Evolutionary conservation across 139 green algal genomes (phyloP).

Genomic region (Chlorella sp.): DNA sequence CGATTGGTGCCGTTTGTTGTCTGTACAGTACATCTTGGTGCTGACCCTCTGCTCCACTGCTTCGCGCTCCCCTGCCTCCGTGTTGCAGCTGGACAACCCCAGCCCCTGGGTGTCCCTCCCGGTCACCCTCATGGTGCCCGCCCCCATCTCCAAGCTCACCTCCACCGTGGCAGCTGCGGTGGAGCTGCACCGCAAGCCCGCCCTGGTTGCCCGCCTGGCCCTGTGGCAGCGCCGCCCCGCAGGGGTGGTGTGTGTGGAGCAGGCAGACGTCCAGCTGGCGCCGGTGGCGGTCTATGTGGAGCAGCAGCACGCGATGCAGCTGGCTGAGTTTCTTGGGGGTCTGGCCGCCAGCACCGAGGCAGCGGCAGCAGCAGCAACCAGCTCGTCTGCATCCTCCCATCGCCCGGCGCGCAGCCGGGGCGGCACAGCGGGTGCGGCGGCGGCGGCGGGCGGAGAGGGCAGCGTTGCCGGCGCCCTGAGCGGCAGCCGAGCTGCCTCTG

Average conservation of each 20-base stretch:
- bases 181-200: neutral
- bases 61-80: neutral
- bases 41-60: neutral
- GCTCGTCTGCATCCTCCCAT: neutral
- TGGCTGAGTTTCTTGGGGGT: slow-evolving; percentile 45
- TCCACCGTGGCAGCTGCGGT: slow-evolving; percentile 20
- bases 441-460: neutral
- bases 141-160: slow-evolving; percentile 25
- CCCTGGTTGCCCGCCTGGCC: slow-evolving; percentile 43
- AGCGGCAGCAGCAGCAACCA: neutral
- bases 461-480: neutral
- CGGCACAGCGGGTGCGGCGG: no score
- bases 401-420: neutral
- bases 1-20: no score
- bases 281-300: slow-evolving; percentile 71
- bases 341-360: slow-evolving; percentile 7
- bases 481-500: neutral
- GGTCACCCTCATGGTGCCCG: slow-evolving; percentile 52
- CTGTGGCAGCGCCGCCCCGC: slow-evolving; percentile 72
- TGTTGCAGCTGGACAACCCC: slow-evolving; percentile 76
- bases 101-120: slow-evolving; percentile 60
- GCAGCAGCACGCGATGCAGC: slow-evolving; percentile 62
- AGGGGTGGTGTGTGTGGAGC: slow-evolving; percentile 81
- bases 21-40: no score
- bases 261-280: slow-evolving; percentile 55